Conservation (phyloP, 2,329 filamentous ascomycete species). For the Furcasterigmium furcatum region DNA sequence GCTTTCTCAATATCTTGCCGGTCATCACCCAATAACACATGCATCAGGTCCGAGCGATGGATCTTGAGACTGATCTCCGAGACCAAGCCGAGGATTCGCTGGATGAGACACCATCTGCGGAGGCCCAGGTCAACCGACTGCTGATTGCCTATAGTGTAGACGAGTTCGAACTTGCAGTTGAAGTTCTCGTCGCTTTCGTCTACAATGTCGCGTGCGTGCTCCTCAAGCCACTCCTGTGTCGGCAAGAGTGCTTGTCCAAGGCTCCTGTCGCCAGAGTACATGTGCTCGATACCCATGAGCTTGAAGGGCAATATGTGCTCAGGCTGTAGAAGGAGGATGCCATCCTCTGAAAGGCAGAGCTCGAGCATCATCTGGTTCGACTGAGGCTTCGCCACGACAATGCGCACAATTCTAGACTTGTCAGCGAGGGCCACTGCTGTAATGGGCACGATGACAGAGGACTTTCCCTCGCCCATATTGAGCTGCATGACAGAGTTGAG, state of each 20-base stretch:
- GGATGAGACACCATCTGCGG: conserved; percentile 52
- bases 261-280: conserved; percentile 22
- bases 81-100: conserved; percentile 20
- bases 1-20: no score
- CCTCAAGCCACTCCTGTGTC: conserved; percentile 41
- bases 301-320: conserved; percentile 38
- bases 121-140: conserved; percentile 46
- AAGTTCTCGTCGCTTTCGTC: conserved; percentile 67
- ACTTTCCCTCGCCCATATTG: conserved; percentile 72
- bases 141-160: conserved; percentile 60
- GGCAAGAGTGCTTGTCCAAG: conserved; percentile 30
- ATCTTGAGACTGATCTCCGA: neutral
- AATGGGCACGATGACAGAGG: conserved; percentile 66
- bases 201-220: conserved; percentile 49
- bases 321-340: conserved; percentile 58
- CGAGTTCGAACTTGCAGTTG: conserved; percentile 55
- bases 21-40: no score
- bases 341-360: conserved; percentile 51
- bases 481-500: conserved; percentile 39
- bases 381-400: conserved; percentile 58
- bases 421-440: conserved; percentile 49
- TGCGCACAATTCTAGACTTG: conserved; percentile 47
- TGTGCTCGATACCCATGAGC: conserved; percentile 46
- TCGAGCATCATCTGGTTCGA: conserved; percentile 55
- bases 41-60: neutral